Base-by-base conservation (phyloP, 441 rosid species). In the Rhodomyrtus psidioides region DNA sequence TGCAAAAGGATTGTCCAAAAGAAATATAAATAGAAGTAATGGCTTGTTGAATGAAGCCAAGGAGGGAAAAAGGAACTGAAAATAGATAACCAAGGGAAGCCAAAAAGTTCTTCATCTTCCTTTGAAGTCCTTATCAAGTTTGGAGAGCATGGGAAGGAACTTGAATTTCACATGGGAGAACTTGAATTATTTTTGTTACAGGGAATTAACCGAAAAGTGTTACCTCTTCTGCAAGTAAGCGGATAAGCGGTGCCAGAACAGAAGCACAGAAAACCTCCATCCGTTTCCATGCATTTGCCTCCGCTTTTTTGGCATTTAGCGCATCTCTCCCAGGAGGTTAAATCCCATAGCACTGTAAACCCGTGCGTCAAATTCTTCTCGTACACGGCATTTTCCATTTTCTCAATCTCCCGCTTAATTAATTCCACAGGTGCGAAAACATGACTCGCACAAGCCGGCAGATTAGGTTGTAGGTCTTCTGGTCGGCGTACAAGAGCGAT, bases 331-430 rank as follows among this genome's bases (percentile, higher is more conserved):
- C 89, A 90, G 15, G 19, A 10, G 44, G 58, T 65, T 4, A 17
- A 62, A 30, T 62, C 16, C 96, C 96, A 94, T 8, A 86, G 87
- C 92, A 96, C 60, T 82, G 85, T 24, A 85, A 95, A 92, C 9
- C 96, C 95, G 84, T 23, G 87, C 88, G 76, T 86, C 90, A 92
- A 84, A 65, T 91, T 75, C 16, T 90, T 88, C 24, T 6, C 59
- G 26, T 85, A 89, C 54, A 85, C 85, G 16, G 81, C 34, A 15
- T 56, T 42, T 30, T 15, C 19, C 26, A 76, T 24, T 9, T 15
- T 21, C 21, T 7, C 3, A 5, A 17, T 17, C 17, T 6, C 2
- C 74, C 12, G 0, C 4, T 21, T 2, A 19, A 12, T 2, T 62
- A 62, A 28, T 62, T 7, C 17, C 1, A 62, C 74, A 0, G 74